A percentile compares a stretch with the other conserved stretches of the same genome.
Conservation (phyloP, 768 basidiomycete genomes). For the Suillus luteus region DNA sequence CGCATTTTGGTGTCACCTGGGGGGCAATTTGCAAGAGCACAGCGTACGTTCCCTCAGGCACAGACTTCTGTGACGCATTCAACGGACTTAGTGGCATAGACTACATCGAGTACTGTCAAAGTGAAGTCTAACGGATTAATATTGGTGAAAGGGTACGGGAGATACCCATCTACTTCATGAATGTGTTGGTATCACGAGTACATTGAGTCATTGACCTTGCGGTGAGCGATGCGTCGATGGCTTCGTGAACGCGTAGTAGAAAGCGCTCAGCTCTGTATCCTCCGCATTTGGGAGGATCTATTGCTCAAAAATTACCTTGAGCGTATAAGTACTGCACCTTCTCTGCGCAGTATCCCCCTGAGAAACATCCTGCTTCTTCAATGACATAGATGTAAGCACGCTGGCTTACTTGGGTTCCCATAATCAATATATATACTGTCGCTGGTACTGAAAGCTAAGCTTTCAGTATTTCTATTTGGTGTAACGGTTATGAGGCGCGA, state of each 20-base stretch:
- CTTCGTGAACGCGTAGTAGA: constrained; percentile 13
- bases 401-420: too few species aligned
- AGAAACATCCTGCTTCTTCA: background rate
- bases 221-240: constrained; percentile 23
- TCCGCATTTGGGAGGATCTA: constrained; percentile 18
- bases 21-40: background rate
- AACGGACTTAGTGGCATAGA: background rate
- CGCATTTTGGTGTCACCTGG: background rate
- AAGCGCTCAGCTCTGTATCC: constrained; percentile 20
- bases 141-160: background rate
- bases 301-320: constrained; percentile 28
- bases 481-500: too few species aligned
- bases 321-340: constrained; percentile 24
- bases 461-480: too few species aligned
- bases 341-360: constrained; percentile 10
- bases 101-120: background rate
- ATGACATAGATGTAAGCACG: too few species aligned
- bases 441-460: too few species aligned
- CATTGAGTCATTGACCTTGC: constrained; percentile 17
- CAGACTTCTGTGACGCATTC: background rate
- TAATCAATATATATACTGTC: too few species aligned
- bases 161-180: background rate
- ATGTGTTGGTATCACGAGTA: background rate
- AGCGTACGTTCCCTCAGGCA: background rate
- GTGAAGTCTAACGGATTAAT: background rate